A percentile compares a stretch with the other conserved stretches of the same genome.
phyloP scores from a whole-genome alignment of 768 basidiomycete genomes.

The Suillus decipiens region DNA sequence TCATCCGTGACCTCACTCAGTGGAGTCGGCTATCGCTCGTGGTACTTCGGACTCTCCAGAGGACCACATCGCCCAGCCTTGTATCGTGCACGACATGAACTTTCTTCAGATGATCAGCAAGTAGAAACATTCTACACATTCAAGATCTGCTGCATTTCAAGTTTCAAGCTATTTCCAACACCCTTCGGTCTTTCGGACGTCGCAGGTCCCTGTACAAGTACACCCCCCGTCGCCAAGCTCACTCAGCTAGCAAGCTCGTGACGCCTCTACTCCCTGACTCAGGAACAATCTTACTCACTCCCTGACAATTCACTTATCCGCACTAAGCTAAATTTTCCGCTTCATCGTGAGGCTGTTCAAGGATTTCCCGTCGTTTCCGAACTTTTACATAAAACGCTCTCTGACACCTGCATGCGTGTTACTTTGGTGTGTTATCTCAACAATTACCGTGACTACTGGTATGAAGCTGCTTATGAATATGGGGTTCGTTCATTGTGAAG shows the following conservation, averaged over 20 bases:
- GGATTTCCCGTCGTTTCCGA: background rate
- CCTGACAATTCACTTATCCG: background rate
- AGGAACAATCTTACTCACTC: slow-evolving; percentile 6
- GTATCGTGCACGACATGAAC: background rate
- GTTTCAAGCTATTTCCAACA: background rate
- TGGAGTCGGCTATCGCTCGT: background rate
- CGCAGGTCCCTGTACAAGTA: background rate
- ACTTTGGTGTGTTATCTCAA: background rate
- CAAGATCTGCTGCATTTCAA: background rate
- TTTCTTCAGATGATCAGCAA: background rate
- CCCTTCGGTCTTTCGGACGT: background rate
- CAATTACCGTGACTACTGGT: background rate
- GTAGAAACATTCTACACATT: background rate
- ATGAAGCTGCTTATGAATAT: slow-evolving; percentile 1
- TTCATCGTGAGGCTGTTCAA: background rate
- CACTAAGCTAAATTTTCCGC: background rate
- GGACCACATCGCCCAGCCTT: background rate
- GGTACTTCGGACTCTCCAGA: background rate
- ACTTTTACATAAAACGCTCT: background rate
- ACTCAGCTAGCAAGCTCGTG: background rate
- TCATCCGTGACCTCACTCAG: slow-evolving; percentile 1
- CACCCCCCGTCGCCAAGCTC: background rate
- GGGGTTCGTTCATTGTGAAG: background rate
- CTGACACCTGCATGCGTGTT: background rate
- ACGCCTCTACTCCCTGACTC: background rate